phyloP scores from a whole-genome alignment of 495 filamentous ascomycete genomes.

The Penicillium malachiteum region DNA sequence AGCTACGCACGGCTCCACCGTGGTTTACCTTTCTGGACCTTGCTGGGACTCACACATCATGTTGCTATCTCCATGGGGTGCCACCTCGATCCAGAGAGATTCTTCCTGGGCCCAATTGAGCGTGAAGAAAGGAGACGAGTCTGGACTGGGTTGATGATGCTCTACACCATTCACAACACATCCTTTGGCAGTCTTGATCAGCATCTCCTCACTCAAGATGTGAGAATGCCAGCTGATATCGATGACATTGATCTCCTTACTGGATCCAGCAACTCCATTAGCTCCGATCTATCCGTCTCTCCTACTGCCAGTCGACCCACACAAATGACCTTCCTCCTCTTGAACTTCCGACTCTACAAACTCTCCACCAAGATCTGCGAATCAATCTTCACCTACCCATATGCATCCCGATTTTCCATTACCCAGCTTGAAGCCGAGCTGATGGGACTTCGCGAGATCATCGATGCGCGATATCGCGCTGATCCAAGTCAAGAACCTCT shows the following conservation, averaged over 20 bases:
- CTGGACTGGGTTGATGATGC: conserved; percentile 16
- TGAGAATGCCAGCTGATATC: conserved; percentile 43
- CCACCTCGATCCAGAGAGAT: conserved; percentile 47
- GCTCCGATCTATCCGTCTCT: conserved; percentile 16
- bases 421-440: conserved; percentile 41
- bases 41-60: conserved; percentile 47
- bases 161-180: conserved; percentile 39
- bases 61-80: conserved; percentile 49
- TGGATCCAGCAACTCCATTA: conserved; percentile 10
- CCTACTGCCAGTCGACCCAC: conserved; percentile 35
- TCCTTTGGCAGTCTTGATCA: conserved; percentile 32
- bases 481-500: conserved; percentile 28
- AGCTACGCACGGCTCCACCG: conserved; percentile 44
- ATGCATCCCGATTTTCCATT: conserved; percentile 22
- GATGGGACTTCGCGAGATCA: conserved; percentile 34
- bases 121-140: conserved; percentile 41
- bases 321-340: conserved; percentile 49
- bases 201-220: conserved; percentile 28
- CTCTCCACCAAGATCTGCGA: conserved; percentile 44
- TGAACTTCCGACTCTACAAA: conserved; percentile 42
- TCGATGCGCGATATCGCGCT: conserved; percentile 37
- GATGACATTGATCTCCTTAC: conserved; percentile 47
- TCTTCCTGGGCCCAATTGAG: conserved; percentile 41
- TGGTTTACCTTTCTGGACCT: conserved; percentile 41
- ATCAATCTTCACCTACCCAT: conserved; percentile 35